phyloP scores from a whole-genome alignment of 805 yeast species.

The Yarrowia sp. region DNA sequence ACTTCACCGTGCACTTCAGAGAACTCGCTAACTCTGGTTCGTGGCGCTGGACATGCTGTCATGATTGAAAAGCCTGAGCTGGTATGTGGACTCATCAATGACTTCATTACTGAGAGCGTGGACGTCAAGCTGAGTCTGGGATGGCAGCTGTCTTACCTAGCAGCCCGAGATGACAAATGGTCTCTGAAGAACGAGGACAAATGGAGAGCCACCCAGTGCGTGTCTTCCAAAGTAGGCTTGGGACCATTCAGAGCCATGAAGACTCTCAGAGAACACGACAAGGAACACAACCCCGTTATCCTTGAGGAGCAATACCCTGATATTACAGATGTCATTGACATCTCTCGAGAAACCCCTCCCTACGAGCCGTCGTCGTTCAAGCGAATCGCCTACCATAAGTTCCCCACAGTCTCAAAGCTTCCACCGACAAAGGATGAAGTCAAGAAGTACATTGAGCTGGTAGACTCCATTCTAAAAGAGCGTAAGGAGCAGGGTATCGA shows the following conservation, averaged over 20 bases:
- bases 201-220: conserved; percentile 57
- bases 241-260: conserved; percentile 68
- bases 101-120: conserved; percentile 49
- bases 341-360: conserved; percentile 62
- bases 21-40: conserved; percentile 40
- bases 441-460: conserved; percentile 51
- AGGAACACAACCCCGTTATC: conserved; percentile 52
- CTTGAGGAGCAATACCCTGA: conserved; percentile 52
- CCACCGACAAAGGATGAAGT: conserved; percentile 65
- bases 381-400: conserved; percentile 59
- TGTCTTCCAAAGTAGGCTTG: conserved; percentile 40
- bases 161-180: conserved; percentile 65
- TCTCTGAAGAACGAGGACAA: conserved; percentile 70
- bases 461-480: conserved; percentile 46
- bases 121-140: conserved; percentile 60
- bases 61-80: conserved; percentile 62
- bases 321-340: conserved; percentile 61
- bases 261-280: conserved; percentile 64
- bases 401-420: conserved; percentile 73
- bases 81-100: conserved; percentile 56
- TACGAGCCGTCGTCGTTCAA: conserved; percentile 58
- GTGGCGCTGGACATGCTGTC: conserved; percentile 61
- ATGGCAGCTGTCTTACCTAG: conserved; percentile 60
- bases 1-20: conserved; percentile 33
- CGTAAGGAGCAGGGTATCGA: conserved; percentile 27